Conservation (phyloP, 139 green algal species). For the Pycnococcus provasolii region DNA sequence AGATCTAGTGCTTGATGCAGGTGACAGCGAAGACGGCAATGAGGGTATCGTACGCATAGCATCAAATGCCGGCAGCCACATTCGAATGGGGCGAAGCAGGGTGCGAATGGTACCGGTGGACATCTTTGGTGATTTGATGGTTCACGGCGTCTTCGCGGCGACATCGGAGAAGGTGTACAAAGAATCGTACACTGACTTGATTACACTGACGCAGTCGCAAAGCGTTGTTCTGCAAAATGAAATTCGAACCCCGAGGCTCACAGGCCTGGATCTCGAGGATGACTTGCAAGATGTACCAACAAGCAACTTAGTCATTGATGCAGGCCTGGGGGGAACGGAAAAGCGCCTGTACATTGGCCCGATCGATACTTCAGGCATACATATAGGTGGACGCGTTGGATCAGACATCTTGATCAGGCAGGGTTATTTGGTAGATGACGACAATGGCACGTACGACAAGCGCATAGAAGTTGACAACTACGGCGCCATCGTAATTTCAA, state of each 20-base stretch:
- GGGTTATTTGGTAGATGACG: not conserved
- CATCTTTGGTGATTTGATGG: constrained; percentile 11
- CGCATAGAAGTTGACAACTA: too few relatives aligned
- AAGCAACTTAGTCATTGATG: constrained; percentile 3
- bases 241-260: constrained; percentile 4
- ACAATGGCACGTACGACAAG: not conserved
- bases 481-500: too few relatives aligned
- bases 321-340: not conserved
- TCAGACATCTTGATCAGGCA: not conserved
- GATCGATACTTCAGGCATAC: not conserved
- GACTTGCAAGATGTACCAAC: not conserved
- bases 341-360: not conserved
- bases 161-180: constrained; percentile 4
- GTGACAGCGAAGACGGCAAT: constrained; percentile 2
- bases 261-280: constrained; percentile 5
- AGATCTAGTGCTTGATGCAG: constrained; percentile 9
- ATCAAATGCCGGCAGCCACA: not conserved
- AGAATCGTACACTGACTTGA: constrained; percentile 1
- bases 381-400: not conserved
- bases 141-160: constrained; percentile 10
- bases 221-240: constrained; percentile 8
- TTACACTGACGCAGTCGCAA: not conserved
- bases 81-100: constrained; percentile 3
- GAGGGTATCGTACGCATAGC: constrained; percentile 12
- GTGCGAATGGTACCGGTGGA: not conserved